Conservation (phyloP, 164 flowering plant species). For the Chimonanthus praecox region DNA sequence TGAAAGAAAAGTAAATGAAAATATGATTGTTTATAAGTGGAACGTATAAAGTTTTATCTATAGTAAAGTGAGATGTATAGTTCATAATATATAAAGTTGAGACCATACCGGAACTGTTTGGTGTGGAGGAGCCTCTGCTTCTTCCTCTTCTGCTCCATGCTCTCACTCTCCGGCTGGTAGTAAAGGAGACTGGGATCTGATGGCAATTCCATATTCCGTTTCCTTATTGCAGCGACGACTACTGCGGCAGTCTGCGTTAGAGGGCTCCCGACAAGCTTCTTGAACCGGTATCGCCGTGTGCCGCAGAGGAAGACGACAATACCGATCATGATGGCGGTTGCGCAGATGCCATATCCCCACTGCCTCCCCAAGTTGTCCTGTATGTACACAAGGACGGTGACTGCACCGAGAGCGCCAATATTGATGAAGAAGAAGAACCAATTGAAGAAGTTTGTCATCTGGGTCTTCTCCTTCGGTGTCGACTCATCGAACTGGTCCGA, state of each 20-base stretch:
- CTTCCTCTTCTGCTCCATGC: slow-evolving; percentile 28
- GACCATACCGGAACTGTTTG: slow-evolving; percentile 73
- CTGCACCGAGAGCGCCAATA: slow-evolving; percentile 73
- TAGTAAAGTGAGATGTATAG: no score
- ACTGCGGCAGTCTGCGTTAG: slow-evolving; percentile 74
- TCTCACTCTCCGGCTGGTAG: slow-evolving; percentile 26
- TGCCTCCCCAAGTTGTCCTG: slow-evolving; percentile 75
- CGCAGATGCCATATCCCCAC: slow-evolving; percentile 94
- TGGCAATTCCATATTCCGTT: slow-evolving; percentile 53
- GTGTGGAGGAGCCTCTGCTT: slow-evolving; percentile 68
- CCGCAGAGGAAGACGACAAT: slow-evolving; percentile 57
- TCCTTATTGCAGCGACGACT: slow-evolving; percentile 64
- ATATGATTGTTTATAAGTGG: no score
- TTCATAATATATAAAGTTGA: no score
- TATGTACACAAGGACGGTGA: slow-evolving; percentile 78
- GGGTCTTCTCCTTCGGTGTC: slow-evolving; percentile 36
- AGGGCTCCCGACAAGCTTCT: slow-evolving; percentile 85
- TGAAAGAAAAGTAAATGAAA: no score
- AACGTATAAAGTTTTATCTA: no score
- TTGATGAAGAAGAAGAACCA: slow-evolving; percentile 95
- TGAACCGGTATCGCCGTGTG: slow-evolving; percentile 72
- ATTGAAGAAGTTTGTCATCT: slow-evolving; percentile 74
- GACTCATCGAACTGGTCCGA: slow-evolving; percentile 92
- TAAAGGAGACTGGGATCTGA: slow-evolving; percentile 50
- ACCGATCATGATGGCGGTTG: slow-evolving; percentile 45